These are phyloP conservation scores for Bocquillonia castaneifolia DNA, from an alignment of 441 rosid species.

Conservation along the genomic window DNA sequence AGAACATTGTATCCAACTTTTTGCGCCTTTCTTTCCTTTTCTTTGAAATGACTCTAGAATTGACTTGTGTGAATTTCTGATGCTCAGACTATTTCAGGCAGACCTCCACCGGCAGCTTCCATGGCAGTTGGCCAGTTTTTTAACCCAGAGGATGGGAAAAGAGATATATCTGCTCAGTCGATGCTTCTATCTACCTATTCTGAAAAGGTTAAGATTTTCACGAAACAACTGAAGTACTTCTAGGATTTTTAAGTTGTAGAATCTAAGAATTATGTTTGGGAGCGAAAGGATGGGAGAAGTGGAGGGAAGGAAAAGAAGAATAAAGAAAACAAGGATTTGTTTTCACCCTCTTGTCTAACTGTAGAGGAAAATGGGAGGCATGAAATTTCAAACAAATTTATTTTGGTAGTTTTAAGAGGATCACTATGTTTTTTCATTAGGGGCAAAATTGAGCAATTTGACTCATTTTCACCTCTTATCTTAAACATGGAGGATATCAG, in stretches of 20 bases:
- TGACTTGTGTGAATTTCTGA: slow-evolving; percentile 34
- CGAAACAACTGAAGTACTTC: slow-evolving; percentile 15
- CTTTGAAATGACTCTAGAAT: slow-evolving; percentile 20
- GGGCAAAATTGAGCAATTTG: not conserved
- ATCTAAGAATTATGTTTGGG: slow-evolving; percentile 1
- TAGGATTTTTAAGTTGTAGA: slow-evolving; percentile 8
- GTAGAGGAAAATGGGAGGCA: not conserved
- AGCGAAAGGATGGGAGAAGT: not conserved
- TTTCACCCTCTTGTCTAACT: not conserved
- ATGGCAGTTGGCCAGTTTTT: slow-evolving; percentile 99
- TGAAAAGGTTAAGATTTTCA: slow-evolving; percentile 49
- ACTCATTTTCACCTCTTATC: not conserved
- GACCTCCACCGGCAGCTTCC: slow-evolving; percentile 96
- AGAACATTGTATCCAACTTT: not conserved
- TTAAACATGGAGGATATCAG: not conserved
- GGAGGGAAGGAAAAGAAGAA: slow-evolving; percentile 7
- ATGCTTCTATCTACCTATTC: slow-evolving; percentile 71
- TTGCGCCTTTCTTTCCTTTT: slow-evolving; percentile 14
- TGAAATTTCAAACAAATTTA: not conserved
- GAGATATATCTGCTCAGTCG: slow-evolving; percentile 52
- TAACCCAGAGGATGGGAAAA: slow-evolving; percentile 72
- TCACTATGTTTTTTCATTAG: not conserved
- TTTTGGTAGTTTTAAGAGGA: not conserved
- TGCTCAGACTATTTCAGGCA: slow-evolving; percentile 77
- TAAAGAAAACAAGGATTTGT: not conserved